These are phyloP conservation scores for Coemansia sp. DNA, from an alignment of 192 early-diverging fungal species.

Conservation along the genomic window DNA sequence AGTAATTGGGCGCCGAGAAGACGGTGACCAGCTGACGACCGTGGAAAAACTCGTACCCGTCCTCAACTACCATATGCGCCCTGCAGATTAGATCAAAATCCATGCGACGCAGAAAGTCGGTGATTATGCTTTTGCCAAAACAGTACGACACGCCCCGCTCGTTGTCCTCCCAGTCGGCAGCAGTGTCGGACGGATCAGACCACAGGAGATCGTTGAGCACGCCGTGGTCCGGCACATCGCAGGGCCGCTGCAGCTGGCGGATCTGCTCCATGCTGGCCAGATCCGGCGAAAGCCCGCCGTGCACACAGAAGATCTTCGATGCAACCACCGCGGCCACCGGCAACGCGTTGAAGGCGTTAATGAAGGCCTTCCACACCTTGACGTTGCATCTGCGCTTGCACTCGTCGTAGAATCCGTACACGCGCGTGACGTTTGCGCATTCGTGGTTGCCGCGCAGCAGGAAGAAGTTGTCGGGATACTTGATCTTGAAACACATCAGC, in stretches of 20 bases:
- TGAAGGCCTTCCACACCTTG: conserved; percentile 91
- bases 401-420: conserved; percentile 97
- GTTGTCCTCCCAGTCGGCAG: conserved; percentile 84
- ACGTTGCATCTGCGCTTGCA: conserved; percentile 85
- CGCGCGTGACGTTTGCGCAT: conserved; percentile 88
- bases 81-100: conserved; percentile 92
- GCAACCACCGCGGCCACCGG: conserved; percentile 92
- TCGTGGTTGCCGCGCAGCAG: conserved; percentile 97
- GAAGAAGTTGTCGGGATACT: conserved; percentile 97
- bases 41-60: conserved; percentile 97
- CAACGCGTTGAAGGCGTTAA: conserved; percentile 91
- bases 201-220: conserved; percentile 90
- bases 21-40: conserved; percentile 88
- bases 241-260: conserved; percentile 72
- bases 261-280: conserved; percentile 86
- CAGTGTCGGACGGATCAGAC: conserved; percentile 87
- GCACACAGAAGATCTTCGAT: conserved; percentile 92
- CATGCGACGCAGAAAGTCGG: conserved; percentile 78
- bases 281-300: conserved; percentile 86
- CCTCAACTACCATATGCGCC: conserved; percentile 96
- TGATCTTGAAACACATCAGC: conserved; percentile 94
- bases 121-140: conserved; percentile 83
- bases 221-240: conserved; percentile 90
- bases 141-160: conserved; percentile 96
- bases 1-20: conserved; percentile 96